Conservation (phyloP, 2,329 filamentous ascomycete genomes). For the Arthrobotrys entomopaga region DNA sequence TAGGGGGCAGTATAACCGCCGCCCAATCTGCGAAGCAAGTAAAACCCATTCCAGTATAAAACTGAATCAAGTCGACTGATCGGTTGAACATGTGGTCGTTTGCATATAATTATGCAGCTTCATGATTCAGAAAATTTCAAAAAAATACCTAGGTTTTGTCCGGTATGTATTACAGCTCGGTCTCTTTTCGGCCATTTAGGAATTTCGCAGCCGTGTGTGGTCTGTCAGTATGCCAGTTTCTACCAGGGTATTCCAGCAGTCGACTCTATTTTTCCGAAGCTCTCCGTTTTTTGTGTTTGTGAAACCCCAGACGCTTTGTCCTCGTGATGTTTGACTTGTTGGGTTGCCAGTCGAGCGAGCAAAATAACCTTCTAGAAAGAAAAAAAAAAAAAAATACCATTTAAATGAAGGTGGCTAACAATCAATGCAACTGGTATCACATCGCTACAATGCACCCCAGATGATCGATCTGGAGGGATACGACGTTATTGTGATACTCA, state of each 20-base stretch:
- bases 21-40: too few species aligned
- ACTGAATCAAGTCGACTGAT: too few species aligned
- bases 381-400: neutral
- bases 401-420: conserved; percentile 39
- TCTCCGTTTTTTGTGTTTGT: conserved; percentile 46
- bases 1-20: too few species aligned
- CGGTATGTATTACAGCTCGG: conserved; percentile 17
- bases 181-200: too few species aligned
- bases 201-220: conserved; percentile 5
- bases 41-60: too few species aligned
- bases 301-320: conserved; percentile 53
- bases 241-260: conserved; percentile 46
- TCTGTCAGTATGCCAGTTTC: conserved; percentile 3
- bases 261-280: conserved; percentile 48
- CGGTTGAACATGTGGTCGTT: too few species aligned
- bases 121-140: neutral
- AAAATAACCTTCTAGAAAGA: conserved; percentile 37
- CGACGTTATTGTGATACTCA: conserved; percentile 44
- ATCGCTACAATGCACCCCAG: conserved; percentile 49
- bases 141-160: neutral
- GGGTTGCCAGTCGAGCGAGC: conserved; percentile 4
- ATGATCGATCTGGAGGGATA: conserved; percentile 49
- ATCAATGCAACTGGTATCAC: conserved; percentile 41
- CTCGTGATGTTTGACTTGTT: conserved; percentile 46
- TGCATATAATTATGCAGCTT: conserved; percentile 11